Evolutionary conservation across 1,284 basidiomycete genomes (phyloP).

Genomic region (Malassezia equina): DNA sequence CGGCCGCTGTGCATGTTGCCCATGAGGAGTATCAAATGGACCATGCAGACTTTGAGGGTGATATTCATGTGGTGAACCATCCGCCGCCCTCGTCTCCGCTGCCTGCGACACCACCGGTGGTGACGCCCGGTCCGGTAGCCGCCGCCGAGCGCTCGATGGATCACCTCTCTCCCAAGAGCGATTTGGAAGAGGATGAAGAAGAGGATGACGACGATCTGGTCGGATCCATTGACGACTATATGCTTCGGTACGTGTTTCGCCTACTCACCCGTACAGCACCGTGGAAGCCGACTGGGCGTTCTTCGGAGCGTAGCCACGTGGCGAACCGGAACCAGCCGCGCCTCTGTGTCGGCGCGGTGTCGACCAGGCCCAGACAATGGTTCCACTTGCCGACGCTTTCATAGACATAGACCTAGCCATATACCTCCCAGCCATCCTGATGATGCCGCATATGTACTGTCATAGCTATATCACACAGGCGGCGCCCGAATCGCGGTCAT

Average conservation of each 20-base stretch:
- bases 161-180: not conserved
- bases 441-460: not conserved
- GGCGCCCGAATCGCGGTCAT: not conserved
- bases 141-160: not conserved
- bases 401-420: not conserved
- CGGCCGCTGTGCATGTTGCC: constrained; percentile 67
- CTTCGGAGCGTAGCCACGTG: constrained; percentile 51
- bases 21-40: constrained; percentile 71
- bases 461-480: not conserved
- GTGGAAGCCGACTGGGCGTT: constrained; percentile 66
- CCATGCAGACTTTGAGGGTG: constrained; percentile 54
- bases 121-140: not conserved
- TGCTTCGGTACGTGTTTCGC: constrained; percentile 55
- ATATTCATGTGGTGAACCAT: constrained; percentile 41
- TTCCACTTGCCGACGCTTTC: not conserved
- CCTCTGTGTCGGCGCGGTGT: not conserved
- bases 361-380: not conserved
- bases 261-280: constrained; percentile 47
- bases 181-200: constrained; percentile 48
- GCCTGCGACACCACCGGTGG: not conserved
- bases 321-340: not conserved
- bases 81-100: not conserved
- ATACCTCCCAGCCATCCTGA: not conserved
- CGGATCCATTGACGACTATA: constrained; percentile 73
- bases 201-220: constrained; percentile 55